Conservation (phyloP, 176 grass and related monocot genomes). For the Oryza australiensis region DNA sequence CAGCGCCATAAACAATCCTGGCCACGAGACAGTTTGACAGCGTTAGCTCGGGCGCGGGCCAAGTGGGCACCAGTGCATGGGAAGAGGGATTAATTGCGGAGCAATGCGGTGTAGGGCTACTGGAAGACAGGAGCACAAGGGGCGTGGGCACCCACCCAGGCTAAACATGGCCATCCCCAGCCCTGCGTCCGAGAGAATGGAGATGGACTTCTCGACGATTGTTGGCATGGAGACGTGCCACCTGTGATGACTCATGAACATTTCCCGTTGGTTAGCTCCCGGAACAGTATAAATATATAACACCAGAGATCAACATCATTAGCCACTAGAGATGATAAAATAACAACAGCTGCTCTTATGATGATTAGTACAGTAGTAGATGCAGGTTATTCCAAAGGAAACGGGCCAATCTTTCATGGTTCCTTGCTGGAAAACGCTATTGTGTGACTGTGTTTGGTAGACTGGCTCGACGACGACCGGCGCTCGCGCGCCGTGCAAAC, state of each 20-base stretch:
- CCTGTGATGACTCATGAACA: slow-evolving; percentile 41
- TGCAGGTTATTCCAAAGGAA: background rate
- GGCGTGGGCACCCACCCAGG: slow-evolving; percentile 64
- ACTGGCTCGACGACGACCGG: background rate
- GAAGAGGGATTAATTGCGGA: slow-evolving; percentile 25
- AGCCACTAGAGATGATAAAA: background rate
- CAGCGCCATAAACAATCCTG: slow-evolving; percentile 97
- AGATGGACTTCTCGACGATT: slow-evolving; percentile 85
- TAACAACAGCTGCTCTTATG: background rate
- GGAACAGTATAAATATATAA: background rate
- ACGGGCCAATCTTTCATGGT: background rate
- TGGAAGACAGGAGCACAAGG: slow-evolving; percentile 44
- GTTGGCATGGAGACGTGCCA: slow-evolving; percentile 85
- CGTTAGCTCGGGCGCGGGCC: background rate
- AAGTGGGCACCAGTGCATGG: slow-evolving; percentile 5
- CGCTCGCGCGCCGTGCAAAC: slow-evolving; percentile 26
- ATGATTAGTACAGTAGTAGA: slow-evolving; percentile 18
- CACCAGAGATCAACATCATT: background rate
- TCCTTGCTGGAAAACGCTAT: background rate
- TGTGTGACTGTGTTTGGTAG: background rate
- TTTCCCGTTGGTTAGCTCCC: background rate
- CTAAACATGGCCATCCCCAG: slow-evolving; percentile 99
- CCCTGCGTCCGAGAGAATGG: slow-evolving; percentile 93
- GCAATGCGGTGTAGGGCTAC: slow-evolving; percentile 42
- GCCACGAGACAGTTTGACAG: slow-evolving; percentile 8